phyloP scores from a whole-genome alignment of 305 asterid genomes.

The Fraxinus dipetala region DNA sequence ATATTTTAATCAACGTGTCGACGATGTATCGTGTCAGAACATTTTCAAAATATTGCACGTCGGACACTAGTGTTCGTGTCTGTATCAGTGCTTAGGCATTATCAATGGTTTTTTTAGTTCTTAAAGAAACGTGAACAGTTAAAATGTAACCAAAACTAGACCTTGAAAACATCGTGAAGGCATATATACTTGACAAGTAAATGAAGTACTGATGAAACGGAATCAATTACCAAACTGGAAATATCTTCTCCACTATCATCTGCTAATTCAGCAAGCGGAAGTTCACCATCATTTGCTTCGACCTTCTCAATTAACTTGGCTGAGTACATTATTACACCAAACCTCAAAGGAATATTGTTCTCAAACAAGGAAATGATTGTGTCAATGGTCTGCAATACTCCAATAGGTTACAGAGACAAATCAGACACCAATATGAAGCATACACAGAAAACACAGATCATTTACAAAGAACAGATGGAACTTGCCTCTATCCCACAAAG shows the following conservation, averaged over 20 bases:
- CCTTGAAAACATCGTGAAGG: background rate
- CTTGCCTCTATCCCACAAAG: conserved; percentile 87
- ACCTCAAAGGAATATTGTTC: conserved; percentile 86
- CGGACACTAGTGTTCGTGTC: too few relatives aligned
- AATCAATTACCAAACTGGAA: conserved; percentile 74
- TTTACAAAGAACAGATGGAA: conserved; percentile 7
- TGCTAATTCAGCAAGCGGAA: conserved; percentile 45
- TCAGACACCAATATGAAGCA: conserved; percentile 28
- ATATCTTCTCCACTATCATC: conserved; percentile 53
- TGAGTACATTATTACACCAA: conserved; percentile 92
- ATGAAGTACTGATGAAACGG: conserved; percentile 4
- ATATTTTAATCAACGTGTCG: too few relatives aligned
- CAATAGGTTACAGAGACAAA: conserved; percentile 23
- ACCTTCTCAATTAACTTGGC: conserved; percentile 55
- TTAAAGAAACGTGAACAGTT: conserved; percentile 8
- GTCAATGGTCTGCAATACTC: conserved; percentile 66
- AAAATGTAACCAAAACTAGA: background rate
- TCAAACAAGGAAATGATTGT: conserved; percentile 71
- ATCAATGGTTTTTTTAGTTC: too few relatives aligned
- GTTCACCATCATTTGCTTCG: conserved; percentile 68
- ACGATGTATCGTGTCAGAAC: too few relatives aligned
- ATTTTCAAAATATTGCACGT: too few relatives aligned
- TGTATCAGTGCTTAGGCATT: too few relatives aligned
- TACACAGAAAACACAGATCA: conserved; percentile 5
- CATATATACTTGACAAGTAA: background rate